phyloP scores from a whole-genome alignment of 345 rosid species.

The Eucalyptus microcorys region DNA sequence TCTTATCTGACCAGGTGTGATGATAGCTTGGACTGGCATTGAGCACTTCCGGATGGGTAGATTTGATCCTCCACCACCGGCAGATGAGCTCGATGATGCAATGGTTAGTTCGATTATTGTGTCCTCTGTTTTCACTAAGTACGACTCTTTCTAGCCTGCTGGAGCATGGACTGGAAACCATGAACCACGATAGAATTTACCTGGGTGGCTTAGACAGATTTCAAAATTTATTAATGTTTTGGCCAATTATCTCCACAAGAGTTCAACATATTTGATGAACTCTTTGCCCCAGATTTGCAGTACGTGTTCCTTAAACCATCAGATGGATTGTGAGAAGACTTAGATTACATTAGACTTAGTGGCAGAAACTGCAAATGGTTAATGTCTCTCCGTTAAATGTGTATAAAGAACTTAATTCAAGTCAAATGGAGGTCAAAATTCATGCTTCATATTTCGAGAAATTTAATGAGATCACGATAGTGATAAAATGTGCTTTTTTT shows the following conservation, averaged over 20 bases:
- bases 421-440: neutral
- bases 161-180: neutral
- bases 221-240: neutral
- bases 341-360: neutral
- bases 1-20: slow-evolving; percentile 44
- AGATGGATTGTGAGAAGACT: neutral
- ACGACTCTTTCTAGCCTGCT: neutral
- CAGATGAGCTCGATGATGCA: slow-evolving; percentile 55
- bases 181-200: neutral
- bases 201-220: neutral
- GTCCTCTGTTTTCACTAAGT: neutral
- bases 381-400: neutral
- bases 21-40: slow-evolving; percentile 99
- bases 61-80: slow-evolving; percentile 89
- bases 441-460: neutral
- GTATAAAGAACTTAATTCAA: neutral
- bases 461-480: neutral
- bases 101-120: slow-evolving; percentile 26
- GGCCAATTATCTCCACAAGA: neutral
- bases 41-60: slow-evolving; percentile 87
- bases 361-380: neutral
- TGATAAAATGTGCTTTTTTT: neutral
- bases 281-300: neutral
- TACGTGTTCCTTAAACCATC: neutral
- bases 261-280: neutral